Evolutionary conservation across 805 yeast species (phyloP), one percentile per base, ranked within the genome.

Genomic region (Metschnikowia proteae): DNA sequence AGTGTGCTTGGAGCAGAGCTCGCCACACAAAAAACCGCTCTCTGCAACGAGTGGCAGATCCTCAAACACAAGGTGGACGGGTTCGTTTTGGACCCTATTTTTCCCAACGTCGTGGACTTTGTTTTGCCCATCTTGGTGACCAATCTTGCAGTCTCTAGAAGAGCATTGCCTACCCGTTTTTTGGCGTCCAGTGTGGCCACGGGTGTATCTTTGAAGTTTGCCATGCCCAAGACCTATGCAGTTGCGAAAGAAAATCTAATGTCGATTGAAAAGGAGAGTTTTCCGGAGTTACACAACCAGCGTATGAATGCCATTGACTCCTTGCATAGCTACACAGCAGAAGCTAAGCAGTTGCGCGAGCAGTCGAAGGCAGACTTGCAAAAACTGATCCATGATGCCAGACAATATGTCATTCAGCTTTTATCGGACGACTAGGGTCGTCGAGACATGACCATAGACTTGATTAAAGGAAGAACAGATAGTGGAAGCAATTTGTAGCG

Each of bases 91-190:
- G 86, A 81, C 53, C 81, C 83, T 5, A 65, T 80, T 3, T 70
- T 83, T 48, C 88, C 88, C 17, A 70, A 71, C 38, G 60, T 76
- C 36, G 73, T 82, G 43, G 77, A 79, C 57, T 77, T 82, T 5
- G 64, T 83, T 35, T 81, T 86, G 0, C 70, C 76, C 5, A 65
- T 83, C 3, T 74, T 83, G 52, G 58, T 80, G 1, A 85, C 86
- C 9, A 80, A 86, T 2, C 77, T 83, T 48, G 51, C 79, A 31
- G 79, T 72, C 11, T 71, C 73, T 49, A 75, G 70, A 52, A 71
- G 78, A 55, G 57, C 75, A 1, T 61, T 81, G 7, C 79, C 80
- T 1, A 33, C 75, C 5, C 71, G 88, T 54, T 78, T 81, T 52
- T 31, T 75, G 3, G 65, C 80, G 3, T 87, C 88, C 1, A 44